Evolutionary conservation across 2,329 filamentous ascomycete species (phyloP).

Genomic region (Apiospora saccharicola): DNA sequence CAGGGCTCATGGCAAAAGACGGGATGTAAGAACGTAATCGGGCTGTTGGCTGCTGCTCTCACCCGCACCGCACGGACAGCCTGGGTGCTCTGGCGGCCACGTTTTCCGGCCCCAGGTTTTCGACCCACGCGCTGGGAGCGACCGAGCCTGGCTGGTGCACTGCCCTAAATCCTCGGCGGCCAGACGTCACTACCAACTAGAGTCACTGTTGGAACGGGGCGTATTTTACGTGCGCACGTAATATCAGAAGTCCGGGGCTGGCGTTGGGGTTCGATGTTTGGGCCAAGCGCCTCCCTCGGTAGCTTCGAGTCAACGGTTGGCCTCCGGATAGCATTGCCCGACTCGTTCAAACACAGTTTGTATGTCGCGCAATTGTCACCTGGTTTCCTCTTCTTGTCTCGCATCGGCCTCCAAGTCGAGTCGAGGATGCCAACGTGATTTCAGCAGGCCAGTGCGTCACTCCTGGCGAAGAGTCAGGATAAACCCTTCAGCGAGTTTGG

Average conservation of each 20-base stretch:
- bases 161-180: not conserved
- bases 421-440: conserved; percentile 1
- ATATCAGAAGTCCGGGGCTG: conserved; percentile 11
- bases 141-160: not conserved
- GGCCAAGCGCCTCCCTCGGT: not conserved
- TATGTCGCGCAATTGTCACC: not conserved
- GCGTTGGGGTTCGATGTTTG: not conserved
- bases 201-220: not conserved
- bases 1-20: not conserved
- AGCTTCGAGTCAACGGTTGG: not conserved
- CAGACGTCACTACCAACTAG: not conserved
- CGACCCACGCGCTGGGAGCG: conserved; percentile 3
- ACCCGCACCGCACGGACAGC: conserved; percentile 1
- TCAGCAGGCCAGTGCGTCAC: not conserved
- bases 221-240: not conserved
- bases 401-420: not conserved
- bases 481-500: not conserved
- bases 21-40: not conserved
- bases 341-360: not conserved
- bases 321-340: not conserved
- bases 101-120: conserved; percentile 12
- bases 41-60: not conserved
- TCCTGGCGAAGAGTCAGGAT: not conserved
- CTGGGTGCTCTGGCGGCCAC: not conserved
- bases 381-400: not conserved